phyloP scores from a whole-genome alignment of 2,329 filamentous ascomycete species.

The Arthrobotrys sphaeroides region DNA sequence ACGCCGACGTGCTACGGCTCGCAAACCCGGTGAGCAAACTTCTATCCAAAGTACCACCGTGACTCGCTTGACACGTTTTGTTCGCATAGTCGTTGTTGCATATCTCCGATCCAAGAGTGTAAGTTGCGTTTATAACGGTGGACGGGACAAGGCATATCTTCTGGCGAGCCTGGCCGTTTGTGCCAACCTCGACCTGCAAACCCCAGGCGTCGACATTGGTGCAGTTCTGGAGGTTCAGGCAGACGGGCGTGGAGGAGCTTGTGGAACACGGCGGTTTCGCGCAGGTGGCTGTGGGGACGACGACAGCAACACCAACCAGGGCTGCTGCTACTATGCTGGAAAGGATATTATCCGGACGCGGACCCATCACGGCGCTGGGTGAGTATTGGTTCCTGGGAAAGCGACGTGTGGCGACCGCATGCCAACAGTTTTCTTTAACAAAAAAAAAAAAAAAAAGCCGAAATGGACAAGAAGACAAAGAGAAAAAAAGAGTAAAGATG shows the following conservation, averaged over 20 bases:
- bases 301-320: conserved; percentile 14
- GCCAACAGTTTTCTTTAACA: conserved; percentile 13
- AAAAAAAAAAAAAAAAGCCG: background rate
- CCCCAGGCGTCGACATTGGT: conserved; percentile 52
- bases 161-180: conserved; percentile 23
- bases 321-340: conserved; percentile 9
- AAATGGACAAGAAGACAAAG: no score
- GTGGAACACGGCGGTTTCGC: conserved; percentile 13
- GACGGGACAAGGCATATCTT: conserved; percentile 44
- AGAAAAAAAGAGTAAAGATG: conserved; percentile 12
- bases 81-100: conserved; percentile 38
- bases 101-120: conserved; percentile 41
- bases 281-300: conserved; percentile 14
- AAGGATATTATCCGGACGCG: conserved; percentile 5
- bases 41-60: conserved; percentile 35
- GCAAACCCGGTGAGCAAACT: conserved; percentile 5
- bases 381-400: conserved; percentile 12
- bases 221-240: conserved; percentile 47
- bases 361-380: conserved; percentile 7
- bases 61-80: conserved; percentile 38
- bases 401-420: conserved; percentile 26
- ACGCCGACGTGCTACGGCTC: conserved; percentile 1
- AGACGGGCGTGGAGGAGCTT: conserved; percentile 29
- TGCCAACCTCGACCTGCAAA: conserved; percentile 33
- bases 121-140: conserved; percentile 47